phyloP scores from a whole-genome alignment of 2,329 filamentous ascomycete species.

The Cytospora chrysosperma region DNA sequence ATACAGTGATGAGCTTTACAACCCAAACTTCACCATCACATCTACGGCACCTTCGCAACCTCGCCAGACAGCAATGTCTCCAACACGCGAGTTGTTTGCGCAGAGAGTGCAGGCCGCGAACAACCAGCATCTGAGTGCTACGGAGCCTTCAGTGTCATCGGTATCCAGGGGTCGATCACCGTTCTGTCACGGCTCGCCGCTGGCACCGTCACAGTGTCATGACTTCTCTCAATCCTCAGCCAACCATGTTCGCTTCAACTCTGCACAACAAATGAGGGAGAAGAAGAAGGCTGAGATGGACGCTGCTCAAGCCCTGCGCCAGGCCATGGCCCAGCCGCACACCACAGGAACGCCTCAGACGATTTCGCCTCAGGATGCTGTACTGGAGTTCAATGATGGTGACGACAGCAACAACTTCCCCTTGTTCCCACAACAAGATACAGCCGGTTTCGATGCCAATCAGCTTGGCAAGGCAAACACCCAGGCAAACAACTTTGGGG shows the following conservation, averaged over 20 bases:
- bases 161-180: conserved; percentile 71
- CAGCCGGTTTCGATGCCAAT: conserved; percentile 43
- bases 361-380: conserved; percentile 90
- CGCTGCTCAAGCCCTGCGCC: conserved; percentile 42
- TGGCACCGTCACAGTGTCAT: conserved; percentile 47
- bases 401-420: conserved; percentile 70
- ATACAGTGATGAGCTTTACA: conserved; percentile 82
- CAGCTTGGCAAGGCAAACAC: conserved; percentile 37
- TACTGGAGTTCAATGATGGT: conserved; percentile 78
- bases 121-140: conserved; percentile 65
- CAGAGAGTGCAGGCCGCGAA: conserved; percentile 79
- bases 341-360: conserved; percentile 66
- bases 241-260: conserved; percentile 22
- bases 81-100: conserved; percentile 62
- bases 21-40: conserved; percentile 62
- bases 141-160: conserved; percentile 48
- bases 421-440: conserved; percentile 66
- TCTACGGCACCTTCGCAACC: conserved; percentile 52
- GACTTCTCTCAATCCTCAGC: conserved; percentile 39
- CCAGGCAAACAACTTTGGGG: conserved; percentile 29
- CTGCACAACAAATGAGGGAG: conserved; percentile 46
- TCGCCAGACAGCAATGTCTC: conserved; percentile 48
- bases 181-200: conserved; percentile 70
- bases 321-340: conserved; percentile 40
- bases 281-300: conserved; percentile 61